Conservation (phyloP, 331 rosid genomes). For the Spiraea crenata region DNA sequence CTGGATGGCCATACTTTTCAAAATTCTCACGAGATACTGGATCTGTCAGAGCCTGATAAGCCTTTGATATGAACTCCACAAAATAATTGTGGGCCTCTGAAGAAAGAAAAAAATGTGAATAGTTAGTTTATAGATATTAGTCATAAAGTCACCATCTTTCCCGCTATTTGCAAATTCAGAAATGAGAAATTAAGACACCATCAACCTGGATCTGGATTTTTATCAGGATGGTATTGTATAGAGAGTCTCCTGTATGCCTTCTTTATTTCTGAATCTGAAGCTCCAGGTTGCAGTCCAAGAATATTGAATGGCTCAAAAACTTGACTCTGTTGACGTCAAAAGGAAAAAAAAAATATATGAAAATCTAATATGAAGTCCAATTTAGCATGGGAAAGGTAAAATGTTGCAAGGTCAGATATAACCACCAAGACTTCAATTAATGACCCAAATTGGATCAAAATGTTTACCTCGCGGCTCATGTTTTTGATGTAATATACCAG, state of each 20-base stretch:
- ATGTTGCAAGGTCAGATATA: background rate
- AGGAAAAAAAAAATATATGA: background rate
- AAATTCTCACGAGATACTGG: conserved; percentile 84
- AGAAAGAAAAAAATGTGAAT: conserved; percentile 13
- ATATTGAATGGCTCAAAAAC: conserved; percentile 87
- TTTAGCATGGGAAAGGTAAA: background rate
- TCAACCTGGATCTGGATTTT: conserved; percentile 99
- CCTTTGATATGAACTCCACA: conserved; percentile 89
- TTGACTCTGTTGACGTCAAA: conserved; percentile 50
- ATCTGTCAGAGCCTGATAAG: conserved; percentile 96
- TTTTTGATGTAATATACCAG: conserved; percentile 84
- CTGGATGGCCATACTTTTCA: conserved; percentile 98
- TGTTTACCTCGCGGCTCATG: conserved; percentile 79
- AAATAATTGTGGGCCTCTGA: conserved; percentile 82
- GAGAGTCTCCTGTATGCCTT: conserved; percentile 93
- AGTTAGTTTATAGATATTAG: background rate
- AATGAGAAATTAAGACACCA: conserved; percentile 34
- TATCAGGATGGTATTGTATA: conserved; percentile 88
- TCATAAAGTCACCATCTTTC: background rate
- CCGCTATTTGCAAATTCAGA: conserved; percentile 5
- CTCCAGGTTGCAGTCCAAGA: conserved; percentile 83
- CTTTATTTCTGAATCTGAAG: conserved; percentile 69
- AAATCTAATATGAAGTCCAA: background rate
- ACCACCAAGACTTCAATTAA: background rate
- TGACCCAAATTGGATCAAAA: conserved; percentile 8